Evolutionary conservation across 2,329 filamentous ascomycete species (phyloP), one percentile per base, ranked within the genome.

Genomic region (Aspergillus ochraceoroseus): DNA sequence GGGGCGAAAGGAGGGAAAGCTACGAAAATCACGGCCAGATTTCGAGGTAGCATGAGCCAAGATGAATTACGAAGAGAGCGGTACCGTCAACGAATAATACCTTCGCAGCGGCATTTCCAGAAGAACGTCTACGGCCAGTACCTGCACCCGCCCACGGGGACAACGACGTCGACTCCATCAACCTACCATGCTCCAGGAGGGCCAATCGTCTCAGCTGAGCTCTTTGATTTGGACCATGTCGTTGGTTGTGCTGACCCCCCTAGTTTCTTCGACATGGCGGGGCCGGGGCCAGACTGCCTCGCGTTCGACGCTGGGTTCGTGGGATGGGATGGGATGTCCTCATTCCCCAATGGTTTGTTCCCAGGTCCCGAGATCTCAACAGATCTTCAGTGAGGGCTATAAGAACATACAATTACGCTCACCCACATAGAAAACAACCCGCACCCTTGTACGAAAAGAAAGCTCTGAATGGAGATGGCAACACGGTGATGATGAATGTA

Each of bases 1-100:
- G 68, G 65, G 40, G 62, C 63, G 7, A 67, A 61, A 48, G 66
- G 65, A 9, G 65, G 66, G 5, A 66, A 59, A 44, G 62, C 64
- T 26, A 57, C 61, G 11, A 66, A 64, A 46, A 55, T 58, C 47
- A 53, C 58, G 13, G 56, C 63, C 14, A 63, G 54, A 41, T 51
- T 52, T 42, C 56, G 60, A 38, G 53, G 53, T n/a, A 50, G 44
- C 25, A 39, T 41, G 41, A 40, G 40, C 32, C 49, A 54, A 37
- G 47, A 63, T 53, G 52, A 58, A 17, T 48, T 43, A 29, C 48
- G 38, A 37, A 51, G 44, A 14, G 55, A 55, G 20, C 46, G 42
- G n/a, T 43, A 38, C 38, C 44, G 33, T n/a, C 46, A 37, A 13
- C 51, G 39, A 17, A 41, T 49, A 22, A 44, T 38, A 8, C 34